These are phyloP conservation scores for Sclerotinia subarctica DNA, from an alignment of 2,329 filamentous ascomycete genomes.

Conservation along the genomic window DNA sequence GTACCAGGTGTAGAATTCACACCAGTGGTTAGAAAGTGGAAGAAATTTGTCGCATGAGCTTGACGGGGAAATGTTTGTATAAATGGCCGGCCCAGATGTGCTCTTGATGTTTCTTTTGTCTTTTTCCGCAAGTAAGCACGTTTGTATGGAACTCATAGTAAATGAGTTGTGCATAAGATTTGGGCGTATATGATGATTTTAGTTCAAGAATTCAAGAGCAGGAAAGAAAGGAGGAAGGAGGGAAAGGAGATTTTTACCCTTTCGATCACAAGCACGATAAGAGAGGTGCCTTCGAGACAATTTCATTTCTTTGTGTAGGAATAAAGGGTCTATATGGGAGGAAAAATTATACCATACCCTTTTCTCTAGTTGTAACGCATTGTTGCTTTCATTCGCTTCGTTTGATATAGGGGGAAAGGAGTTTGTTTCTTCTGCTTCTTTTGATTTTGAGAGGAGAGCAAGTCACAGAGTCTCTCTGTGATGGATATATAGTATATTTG, in stretches of 20 bases:
- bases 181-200: conserved; percentile 13
- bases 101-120: conserved; percentile 14
- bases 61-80: conserved; percentile 16
- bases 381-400: conserved; percentile 14
- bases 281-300: conserved; percentile 9
- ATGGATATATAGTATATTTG: conserved; percentile 8
- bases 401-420: conserved; percentile 5
- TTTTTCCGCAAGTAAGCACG: conserved; percentile 3
- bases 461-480: not conserved
- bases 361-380: conserved; percentile 5
- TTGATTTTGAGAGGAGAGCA: not conserved
- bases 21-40: conserved; percentile 21
- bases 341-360: conserved; percentile 14
- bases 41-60: conserved; percentile 27
- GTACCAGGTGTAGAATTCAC: conserved; percentile 8
- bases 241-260: not conserved
- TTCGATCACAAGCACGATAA: not conserved
- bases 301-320: conserved; percentile 12
- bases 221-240: not conserved
- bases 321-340: conserved; percentile 2
- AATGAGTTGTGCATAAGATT: conserved; percentile 11
- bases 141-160: not conserved
- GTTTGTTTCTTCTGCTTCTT: not conserved
- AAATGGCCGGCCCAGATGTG: conserved; percentile 9
- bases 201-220: not conserved